Percentiles rank a stretch among this genome's conserved stretches.
phyloP scores from a whole-genome alignment of 2,329 filamentous ascomycete species.

The Xylariales sp. region DNA sequence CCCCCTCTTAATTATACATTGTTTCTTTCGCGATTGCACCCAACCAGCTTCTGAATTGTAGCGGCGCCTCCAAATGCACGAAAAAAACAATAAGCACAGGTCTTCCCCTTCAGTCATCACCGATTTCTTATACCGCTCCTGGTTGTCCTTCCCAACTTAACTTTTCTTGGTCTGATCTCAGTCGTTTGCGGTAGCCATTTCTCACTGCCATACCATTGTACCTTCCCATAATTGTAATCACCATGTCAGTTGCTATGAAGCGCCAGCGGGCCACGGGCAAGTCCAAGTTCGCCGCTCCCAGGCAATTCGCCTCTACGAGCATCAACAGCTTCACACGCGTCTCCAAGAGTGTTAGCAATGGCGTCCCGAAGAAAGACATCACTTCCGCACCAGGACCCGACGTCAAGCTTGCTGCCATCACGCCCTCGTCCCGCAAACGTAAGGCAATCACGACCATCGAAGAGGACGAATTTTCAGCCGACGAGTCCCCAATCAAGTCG shows the following conservation, averaged over 20 bases:
- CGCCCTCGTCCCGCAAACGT: conserved; percentile 30
- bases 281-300: conserved; percentile 19
- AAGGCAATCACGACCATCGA: conserved; percentile 25
- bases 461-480: conserved; percentile 24
- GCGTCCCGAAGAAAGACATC: conserved; percentile 31
- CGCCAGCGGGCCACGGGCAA: conserved; percentile 19
- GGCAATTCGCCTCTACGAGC: conserved; percentile 24
- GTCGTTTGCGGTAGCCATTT: no score
- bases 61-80: no score
- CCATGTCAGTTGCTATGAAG: conserved; percentile 25
- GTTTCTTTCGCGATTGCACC: no score
- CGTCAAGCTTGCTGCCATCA: conserved; percentile 35
- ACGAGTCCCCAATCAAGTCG: conserved; percentile 21
- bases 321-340: conserved; percentile 44
- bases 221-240: no score
- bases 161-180: not conserved
- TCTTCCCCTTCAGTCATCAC: not conserved
- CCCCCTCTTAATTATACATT: no score
- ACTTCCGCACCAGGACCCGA: conserved; percentile 27
- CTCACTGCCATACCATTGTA: no score
- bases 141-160: conserved; percentile 3
- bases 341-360: conserved; percentile 35
- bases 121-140: not conserved
- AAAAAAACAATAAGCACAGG: no score
- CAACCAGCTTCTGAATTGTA: no score